Base-by-base conservation (phyloP, 345 rosid species). In the Zanthoxylum bungeanum region DNA sequence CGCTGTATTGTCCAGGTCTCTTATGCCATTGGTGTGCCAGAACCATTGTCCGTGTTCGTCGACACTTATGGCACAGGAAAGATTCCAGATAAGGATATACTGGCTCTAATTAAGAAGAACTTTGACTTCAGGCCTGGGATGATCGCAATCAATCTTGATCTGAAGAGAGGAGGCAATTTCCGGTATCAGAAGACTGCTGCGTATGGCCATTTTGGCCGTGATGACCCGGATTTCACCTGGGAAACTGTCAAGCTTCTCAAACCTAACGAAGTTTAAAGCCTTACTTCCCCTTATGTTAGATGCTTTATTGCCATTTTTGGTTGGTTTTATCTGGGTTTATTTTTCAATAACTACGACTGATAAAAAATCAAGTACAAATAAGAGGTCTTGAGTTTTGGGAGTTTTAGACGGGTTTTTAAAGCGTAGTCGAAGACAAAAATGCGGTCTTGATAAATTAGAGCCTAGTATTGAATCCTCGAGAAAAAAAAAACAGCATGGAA, bases 101-200 rank as follows among this genome's bases (percentile, higher is more conserved):
- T 78, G 69, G 76, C 73, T 52, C 64, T 78, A 30, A 59, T 78
- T 31, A 74, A 69, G 73, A 73, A 70, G 36, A 70, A 70, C 34
- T 78, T 74, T 66, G 81, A 78, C 64, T 78, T 78, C 37, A 74
- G 78, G 81, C 81, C 78, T 0, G 81, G 81, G 39, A 78, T 78
- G 76, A 74, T 74, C 27, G 66, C 78, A 11, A 60, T 60, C 72
- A 70, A 78, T 47, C 76, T 74, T 60, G 78, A 78, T 49, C 60
- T 70, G 34, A 74, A 65, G 69, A 70, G 76, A 47, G 81, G 81
- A 60, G 78, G 81, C 50, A 74, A 74, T 36, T 70, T 70, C 63
- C 66, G 81, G 66, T 78, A 40, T 67, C 76, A 74, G 69, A 78
- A 78, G 68, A 74, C 78, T 27, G 81, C 78, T 24, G 81, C 76